Conservation (phyloP, 768 basidiomycete genomes). For the Steccherinum ochraceum region DNA sequence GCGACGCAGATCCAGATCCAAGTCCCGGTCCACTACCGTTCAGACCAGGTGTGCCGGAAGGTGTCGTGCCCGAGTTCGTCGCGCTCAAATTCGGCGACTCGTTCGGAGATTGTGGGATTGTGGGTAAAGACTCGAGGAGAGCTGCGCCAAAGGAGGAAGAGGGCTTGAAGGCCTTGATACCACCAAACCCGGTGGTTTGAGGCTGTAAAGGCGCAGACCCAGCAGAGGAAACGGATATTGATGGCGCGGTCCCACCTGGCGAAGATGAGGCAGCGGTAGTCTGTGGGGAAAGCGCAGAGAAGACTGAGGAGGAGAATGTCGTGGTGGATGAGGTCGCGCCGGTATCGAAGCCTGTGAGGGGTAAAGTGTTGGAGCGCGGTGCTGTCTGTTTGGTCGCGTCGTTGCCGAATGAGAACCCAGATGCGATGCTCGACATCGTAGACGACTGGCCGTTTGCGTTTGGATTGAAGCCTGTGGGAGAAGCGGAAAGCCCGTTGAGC, state of each 20-base stretch:
- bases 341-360: constrained; percentile 15
- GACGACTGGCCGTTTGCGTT: constrained; percentile 24
- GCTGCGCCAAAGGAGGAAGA: constrained; percentile 46
- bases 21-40: too few relatives aligned
- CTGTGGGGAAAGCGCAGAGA: constrained; percentile 1
- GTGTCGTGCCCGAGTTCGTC: constrained; percentile 1
- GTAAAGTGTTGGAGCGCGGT: constrained; percentile 1
- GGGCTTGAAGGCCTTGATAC: constrained; percentile 51
- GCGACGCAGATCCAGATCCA: constrained; percentile 37
- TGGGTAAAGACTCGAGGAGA: constrained; percentile 48
- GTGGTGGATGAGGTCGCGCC: constrained; percentile 26
- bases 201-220: constrained; percentile 28
- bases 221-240: constrained; percentile 23
- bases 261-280: background rate
- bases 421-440: constrained; percentile 67
- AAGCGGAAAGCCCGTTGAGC: constrained; percentile 2
- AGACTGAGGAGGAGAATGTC: constrained; percentile 18
- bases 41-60: constrained; percentile 8
- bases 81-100: constrained; percentile 9
- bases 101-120: constrained; percentile 53
- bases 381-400: background rate
- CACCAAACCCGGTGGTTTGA: constrained; percentile 45
- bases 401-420: constrained; percentile 53
- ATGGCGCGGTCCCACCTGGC: constrained; percentile 14
- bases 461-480: constrained; percentile 11